Conservation (phyloP, 441 rosid genomes). For the Erodium moschatum region DNA sequence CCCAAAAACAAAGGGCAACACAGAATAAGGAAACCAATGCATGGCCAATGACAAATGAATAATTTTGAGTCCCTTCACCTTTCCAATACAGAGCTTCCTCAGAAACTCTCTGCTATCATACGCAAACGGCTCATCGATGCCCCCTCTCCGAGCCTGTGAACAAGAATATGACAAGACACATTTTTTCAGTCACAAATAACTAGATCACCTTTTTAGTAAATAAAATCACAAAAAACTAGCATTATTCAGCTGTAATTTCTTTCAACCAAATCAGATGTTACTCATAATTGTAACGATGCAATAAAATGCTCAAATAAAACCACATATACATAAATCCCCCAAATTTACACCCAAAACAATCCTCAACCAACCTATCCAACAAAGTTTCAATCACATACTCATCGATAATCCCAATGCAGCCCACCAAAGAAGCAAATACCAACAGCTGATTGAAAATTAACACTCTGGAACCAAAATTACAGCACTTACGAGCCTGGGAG, state of each 20-base stretch:
- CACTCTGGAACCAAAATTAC: not conserved
- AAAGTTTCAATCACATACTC: not conserved
- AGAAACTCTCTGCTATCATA: conserved; percentile 89
- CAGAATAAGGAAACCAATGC: conserved; percentile 6
- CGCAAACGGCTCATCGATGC: conserved; percentile 83
- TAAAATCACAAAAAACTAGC: not conserved
- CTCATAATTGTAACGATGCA: not conserved
- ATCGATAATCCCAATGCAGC: conserved; percentile 1
- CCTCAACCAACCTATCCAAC: not conserved
- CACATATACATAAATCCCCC: not conserved
- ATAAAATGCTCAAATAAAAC: not conserved
- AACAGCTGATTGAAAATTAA: not conserved
- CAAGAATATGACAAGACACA: not conserved
- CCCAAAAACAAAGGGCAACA: not conserved
- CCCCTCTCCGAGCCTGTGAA: conserved; percentile 75
- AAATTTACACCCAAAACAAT: not conserved
- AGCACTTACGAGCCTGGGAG: conserved; percentile 64
- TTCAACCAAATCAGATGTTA: not conserved
- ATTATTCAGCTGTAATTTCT: not conserved
- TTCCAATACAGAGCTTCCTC: conserved; percentile 87
- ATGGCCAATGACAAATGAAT: conserved; percentile 19
- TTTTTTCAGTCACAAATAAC: not conserved
- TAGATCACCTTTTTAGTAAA: not conserved
- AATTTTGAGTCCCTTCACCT: conserved; percentile 38
- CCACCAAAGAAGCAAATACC: not conserved